A percentile compares a stretch with the other conserved stretches of the same genome.
These are phyloP conservation scores for Phialocephala subalpina DNA, from an alignment of 2,329 filamentous ascomycete species.

Conservation along the genomic window DNA sequence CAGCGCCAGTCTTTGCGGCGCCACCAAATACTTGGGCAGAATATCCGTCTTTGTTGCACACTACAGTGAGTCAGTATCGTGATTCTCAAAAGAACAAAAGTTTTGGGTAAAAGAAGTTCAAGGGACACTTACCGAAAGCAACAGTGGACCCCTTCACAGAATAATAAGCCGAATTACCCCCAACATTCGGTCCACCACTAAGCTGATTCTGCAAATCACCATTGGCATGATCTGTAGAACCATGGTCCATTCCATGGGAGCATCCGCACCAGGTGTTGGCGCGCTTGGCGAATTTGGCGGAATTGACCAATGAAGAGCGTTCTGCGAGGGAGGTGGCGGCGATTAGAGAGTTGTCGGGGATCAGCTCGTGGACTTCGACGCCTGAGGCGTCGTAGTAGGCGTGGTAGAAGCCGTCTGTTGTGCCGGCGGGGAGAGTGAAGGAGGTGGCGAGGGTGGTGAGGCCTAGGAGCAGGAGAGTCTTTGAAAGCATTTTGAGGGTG, in stretches of 20 bases:
- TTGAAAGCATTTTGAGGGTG: conserved; percentile 4
- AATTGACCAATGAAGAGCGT: background rate
- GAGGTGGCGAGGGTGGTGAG: background rate
- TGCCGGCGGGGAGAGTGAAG: background rate
- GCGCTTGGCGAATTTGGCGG: background rate
- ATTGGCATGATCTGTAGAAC: background rate
- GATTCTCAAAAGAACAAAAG: no score
- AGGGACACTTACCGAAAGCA: background rate
- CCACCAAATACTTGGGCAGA: conserved; percentile 10
- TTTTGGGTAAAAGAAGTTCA: no score
- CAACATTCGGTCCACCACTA: background rate
- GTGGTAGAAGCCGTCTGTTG: conserved; percentile 2
- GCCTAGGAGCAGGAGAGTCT: background rate
- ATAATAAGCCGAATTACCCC: background rate
- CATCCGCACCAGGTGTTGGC: background rate
- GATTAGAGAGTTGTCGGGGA: background rate
- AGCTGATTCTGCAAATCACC: background rate
- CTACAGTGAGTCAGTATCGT: no score
- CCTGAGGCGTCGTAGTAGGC: conserved; percentile 1
- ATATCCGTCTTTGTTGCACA: conserved; percentile 3
- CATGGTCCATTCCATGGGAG: background rate
- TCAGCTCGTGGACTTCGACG: conserved; percentile 1
- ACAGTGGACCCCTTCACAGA: background rate
- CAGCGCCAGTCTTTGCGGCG: background rate
- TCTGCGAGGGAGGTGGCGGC: background rate